Percentiles rank a stretch among this genome's conserved stretches.
These are phyloP conservation scores for Xylaria acuta DNA, from an alignment of 495 filamentous ascomycete genomes.

Conservation along the genomic window DNA sequence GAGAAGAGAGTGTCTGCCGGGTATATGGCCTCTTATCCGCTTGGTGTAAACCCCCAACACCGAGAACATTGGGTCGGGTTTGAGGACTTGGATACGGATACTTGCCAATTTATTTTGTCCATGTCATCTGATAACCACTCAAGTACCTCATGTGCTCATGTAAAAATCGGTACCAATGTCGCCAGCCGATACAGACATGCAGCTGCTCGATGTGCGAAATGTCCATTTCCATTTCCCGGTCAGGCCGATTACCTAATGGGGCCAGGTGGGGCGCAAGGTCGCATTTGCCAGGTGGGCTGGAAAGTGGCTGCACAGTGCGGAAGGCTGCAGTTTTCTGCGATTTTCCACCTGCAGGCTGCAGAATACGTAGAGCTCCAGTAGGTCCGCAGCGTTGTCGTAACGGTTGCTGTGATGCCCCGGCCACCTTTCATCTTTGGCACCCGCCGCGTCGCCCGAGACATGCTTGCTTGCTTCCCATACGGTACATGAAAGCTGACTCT, in stretches of 20 bases:
- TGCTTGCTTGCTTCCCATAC: neutral
- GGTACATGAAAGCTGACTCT: neutral
- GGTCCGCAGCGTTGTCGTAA: neutral
- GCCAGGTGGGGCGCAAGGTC: neutral
- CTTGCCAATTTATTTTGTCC: neutral
- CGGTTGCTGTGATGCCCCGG: neutral
- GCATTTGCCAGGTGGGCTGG: neutral
- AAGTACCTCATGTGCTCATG: neutral
- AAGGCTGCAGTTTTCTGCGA: neutral
- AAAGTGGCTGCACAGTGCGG: slow-evolving; percentile 1
- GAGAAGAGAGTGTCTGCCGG: neutral
- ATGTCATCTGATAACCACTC: neutral
- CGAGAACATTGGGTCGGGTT: neutral
- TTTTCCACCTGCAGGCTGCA: neutral
- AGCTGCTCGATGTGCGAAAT: neutral
- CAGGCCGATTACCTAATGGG: slow-evolving; percentile 6
- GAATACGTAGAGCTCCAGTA: neutral
- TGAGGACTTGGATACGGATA: neutral
- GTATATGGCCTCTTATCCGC: neutral
- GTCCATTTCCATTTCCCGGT: neutral
- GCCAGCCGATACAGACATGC: slow-evolving; percentile 12
- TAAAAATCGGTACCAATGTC: neutral
- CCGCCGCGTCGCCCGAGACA: slow-evolving; percentile 19
- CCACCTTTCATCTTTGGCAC: slow-evolving; percentile 22
- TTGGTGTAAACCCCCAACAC: neutral